A percentile compares a stretch with the other conserved stretches of the same genome.
These are phyloP conservation scores for Botrytis fragariae DNA, from an alignment of 2,329 filamentous ascomycete genomes.

Conservation along the genomic window DNA sequence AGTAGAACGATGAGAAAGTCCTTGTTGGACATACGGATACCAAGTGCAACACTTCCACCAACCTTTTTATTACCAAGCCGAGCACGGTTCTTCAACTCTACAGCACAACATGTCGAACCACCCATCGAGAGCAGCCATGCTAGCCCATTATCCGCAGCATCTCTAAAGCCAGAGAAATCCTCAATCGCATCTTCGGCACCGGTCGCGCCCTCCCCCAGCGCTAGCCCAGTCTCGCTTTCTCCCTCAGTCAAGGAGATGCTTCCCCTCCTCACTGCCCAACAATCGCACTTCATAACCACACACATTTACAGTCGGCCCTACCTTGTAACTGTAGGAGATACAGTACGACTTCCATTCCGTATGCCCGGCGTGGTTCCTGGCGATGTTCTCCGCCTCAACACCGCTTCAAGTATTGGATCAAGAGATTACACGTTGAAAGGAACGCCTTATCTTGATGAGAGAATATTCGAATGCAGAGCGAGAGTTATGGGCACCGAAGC, in stretches of 20 bases:
- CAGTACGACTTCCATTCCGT: constrained; percentile 72
- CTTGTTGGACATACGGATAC: constrained; percentile 56
- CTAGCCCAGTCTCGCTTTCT: constrained; percentile 43
- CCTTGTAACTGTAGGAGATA: constrained; percentile 74
- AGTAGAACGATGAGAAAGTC: constrained; percentile 59
- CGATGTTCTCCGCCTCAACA: constrained; percentile 83
- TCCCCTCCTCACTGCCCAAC: constrained; percentile 69
- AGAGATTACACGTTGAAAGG: constrained; percentile 89
- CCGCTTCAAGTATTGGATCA: constrained; percentile 77
- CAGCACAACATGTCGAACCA: constrained; percentile 49
- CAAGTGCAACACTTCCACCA: constrained; percentile 44
- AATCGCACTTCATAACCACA: constrained; percentile 72
- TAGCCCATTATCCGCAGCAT: constrained; percentile 24
- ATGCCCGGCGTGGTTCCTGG: constrained; percentile 76
- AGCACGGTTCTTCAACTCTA: constrained; percentile 47
- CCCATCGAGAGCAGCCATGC: constrained; percentile 24
- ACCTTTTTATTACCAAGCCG: constrained; percentile 50
- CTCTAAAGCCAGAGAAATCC: constrained; percentile 12
- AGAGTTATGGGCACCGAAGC: constrained; percentile 81
- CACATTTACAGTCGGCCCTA: constrained; percentile 80
- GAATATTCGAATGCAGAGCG: constrained; percentile 80
- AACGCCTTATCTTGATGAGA: constrained; percentile 76
- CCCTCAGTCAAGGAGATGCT: constrained; percentile 61
- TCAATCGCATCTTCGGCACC: constrained; percentile 17
- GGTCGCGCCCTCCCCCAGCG: constrained; percentile 24